Evolutionary conservation across 106 monocot genomes (phyloP).

Genomic region (Allium cepa): DNA sequence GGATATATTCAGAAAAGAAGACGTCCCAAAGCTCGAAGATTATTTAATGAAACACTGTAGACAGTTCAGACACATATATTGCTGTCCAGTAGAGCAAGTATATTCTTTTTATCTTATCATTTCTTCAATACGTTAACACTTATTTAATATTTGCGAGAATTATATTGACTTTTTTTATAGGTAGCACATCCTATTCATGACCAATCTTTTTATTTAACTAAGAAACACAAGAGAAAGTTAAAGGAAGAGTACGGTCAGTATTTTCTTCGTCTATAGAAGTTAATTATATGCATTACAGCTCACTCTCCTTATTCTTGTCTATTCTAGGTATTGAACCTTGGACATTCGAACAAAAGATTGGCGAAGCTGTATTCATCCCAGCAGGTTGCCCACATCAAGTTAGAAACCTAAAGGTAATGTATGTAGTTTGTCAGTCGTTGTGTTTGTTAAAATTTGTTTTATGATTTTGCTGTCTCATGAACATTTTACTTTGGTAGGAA

Average conservation of each 20-base stretch:
- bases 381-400: slow-evolving; percentile 91
- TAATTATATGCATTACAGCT: not conserved
- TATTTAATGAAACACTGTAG: slow-evolving; percentile 33
- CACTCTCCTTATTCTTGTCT: not conserved
- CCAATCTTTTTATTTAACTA: slow-evolving; percentile 59
- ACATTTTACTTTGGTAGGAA: not conserved
- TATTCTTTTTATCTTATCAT: not conserved
- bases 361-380: slow-evolving; percentile 86
- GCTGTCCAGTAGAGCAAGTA: slow-evolving; percentile 29
- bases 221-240: slow-evolving; percentile 59
- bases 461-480: not conserved
- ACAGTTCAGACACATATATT: slow-evolving; percentile 44
- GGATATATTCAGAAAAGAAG: slow-evolving; percentile 62
- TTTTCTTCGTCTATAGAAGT: not conserved
- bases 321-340: slow-evolving; percentile 71
- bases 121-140: not conserved
- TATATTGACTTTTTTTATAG: slow-evolving; percentile 11
- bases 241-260: slow-evolving; percentile 73
- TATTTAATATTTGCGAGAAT: not conserved
- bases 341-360: slow-evolving; percentile 84
- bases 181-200: slow-evolving; percentile 73
- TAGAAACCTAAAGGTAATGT: slow-evolving; percentile 55
- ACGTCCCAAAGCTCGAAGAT: slow-evolving; percentile 28
- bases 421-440: not conserved
- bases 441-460: not conserved